Conservation (phyloP, 2,329 filamentous ascomycete species). For the Aspergillus felis region DNA sequence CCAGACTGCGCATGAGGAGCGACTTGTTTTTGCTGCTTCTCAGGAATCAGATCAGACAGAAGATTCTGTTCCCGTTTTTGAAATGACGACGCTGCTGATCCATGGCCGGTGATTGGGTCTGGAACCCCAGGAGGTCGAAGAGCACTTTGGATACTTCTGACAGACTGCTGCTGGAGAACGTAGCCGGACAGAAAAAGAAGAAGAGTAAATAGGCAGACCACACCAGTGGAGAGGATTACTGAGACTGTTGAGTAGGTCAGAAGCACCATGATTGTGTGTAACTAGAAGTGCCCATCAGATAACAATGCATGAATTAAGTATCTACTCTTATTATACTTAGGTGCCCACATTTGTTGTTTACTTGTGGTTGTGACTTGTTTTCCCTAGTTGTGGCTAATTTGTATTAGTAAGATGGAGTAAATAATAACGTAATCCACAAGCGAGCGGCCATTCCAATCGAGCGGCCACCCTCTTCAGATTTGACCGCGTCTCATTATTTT, state of each 20-base stretch:
- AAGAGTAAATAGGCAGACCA: constrained; percentile 71
- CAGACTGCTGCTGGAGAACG: constrained; percentile 78
- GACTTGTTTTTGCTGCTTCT: constrained; percentile 1
- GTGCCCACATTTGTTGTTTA: too few species aligned
- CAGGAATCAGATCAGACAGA: constrained; percentile 6
- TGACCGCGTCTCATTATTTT: too few species aligned
- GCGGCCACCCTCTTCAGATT: too few species aligned
- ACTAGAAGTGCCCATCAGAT: constrained; percentile 2
- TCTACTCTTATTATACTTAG: too few species aligned
- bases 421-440: too few species aligned
- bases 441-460: too few species aligned
- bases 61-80: constrained; percentile 17
- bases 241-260: constrained; percentile 44
- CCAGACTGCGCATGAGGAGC: neutral
- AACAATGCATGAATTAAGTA: too few species aligned
- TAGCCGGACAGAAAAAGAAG: constrained; percentile 87
- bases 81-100: constrained; percentile 18
- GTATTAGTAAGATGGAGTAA: too few species aligned
- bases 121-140: constrained; percentile 44
- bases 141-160: constrained; percentile 70
- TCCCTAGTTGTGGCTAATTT: too few species aligned
- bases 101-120: constrained; percentile 10
- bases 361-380: too few species aligned
- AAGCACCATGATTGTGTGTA: constrained; percentile 39
- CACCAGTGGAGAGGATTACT: constrained; percentile 39